These are phyloP conservation scores for Dimargaris xerosporica DNA, from an alignment of 192 early-diverging fungal species.

Conservation along the genomic window DNA sequence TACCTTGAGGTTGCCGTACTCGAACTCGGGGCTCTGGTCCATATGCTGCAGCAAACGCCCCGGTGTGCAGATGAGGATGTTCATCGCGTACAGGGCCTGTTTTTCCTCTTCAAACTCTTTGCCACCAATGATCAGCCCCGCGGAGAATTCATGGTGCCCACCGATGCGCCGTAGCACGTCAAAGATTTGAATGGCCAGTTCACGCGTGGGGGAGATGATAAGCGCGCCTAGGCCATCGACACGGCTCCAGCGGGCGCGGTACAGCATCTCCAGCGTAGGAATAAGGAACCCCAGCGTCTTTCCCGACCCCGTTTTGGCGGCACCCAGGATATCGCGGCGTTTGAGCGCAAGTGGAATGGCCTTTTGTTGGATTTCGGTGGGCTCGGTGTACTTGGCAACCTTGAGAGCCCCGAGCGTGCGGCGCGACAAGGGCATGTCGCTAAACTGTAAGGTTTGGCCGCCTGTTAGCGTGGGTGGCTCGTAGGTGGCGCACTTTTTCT, in stretches of 20 bases:
- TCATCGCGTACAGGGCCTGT: conserved; percentile 56
- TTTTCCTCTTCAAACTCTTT: conserved; percentile 76
- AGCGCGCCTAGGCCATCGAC: conserved; percentile 67
- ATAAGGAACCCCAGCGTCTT: conserved; percentile 70
- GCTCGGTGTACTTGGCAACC: conserved; percentile 70
- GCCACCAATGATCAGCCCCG: conserved; percentile 87
- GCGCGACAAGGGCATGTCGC: conserved; percentile 12
- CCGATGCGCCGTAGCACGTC: conserved; percentile 65
- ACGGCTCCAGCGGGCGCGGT: conserved; percentile 67
- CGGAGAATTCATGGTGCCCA: conserved; percentile 60
- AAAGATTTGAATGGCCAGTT: conserved; percentile 82
- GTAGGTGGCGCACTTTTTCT: conserved; percentile 18
- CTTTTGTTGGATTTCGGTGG: conserved; percentile 88
- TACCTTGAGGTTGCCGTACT: conserved; percentile 59
- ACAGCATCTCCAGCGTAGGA: conserved; percentile 70
- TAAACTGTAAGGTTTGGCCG: conserved; percentile 17
- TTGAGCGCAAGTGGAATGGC: conserved; percentile 52
- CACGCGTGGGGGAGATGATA: conserved; percentile 71
- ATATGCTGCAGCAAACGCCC: conserved; percentile 77
- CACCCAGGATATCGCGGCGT: conserved; percentile 61
- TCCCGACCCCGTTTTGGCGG: conserved; percentile 75
- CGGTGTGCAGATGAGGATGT: conserved; percentile 68
- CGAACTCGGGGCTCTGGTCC: conserved; percentile 85
- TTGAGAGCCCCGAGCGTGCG: conserved; percentile 51
- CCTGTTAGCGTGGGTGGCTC: conserved; percentile 14